Percentiles rank a stretch among this genome's conserved stretches.
These are phyloP conservation scores for Venturia oleaginea DNA, from an alignment of 2,329 filamentous ascomycete species.

Conservation along the genomic window DNA sequence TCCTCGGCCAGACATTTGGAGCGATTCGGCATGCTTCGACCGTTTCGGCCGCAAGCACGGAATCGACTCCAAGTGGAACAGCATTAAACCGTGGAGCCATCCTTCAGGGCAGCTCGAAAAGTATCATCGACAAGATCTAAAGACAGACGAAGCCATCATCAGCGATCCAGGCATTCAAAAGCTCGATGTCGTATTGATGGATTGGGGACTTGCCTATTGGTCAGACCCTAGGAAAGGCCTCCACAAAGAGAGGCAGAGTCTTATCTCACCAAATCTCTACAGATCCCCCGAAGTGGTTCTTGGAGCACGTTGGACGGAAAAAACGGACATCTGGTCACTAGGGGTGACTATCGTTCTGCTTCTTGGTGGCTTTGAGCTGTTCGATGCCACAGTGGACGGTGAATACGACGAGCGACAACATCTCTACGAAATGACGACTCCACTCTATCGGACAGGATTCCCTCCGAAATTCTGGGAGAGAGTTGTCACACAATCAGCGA, in stretches of 20 bases:
- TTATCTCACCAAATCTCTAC: not conserved
- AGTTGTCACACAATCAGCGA: too few species aligned
- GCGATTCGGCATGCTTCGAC: not conserved
- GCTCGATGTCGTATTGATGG: not conserved
- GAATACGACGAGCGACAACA: too few species aligned
- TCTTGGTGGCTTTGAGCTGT: not conserved
- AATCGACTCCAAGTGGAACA: not conserved
- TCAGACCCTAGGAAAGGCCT: not conserved
- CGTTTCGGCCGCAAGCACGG: not conserved
- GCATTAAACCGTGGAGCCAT: not conserved
- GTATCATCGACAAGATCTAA: not conserved
- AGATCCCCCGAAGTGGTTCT: not conserved
- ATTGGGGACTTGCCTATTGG: not conserved
- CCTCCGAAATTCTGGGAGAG: too few species aligned
- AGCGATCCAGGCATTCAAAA: not conserved
- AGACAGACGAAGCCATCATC: not conserved
- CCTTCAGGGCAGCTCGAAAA: not conserved
- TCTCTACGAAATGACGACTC: too few species aligned
- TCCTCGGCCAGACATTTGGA: too few species aligned
- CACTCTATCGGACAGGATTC: too few species aligned
- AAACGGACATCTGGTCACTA: not conserved
- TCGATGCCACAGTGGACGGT: too few species aligned
- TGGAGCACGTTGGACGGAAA: not conserved
- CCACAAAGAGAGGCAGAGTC: too few species aligned
- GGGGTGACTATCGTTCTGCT: not conserved